Evolutionary conservation across 140 eudicot species (phyloP).

Genomic region (Artemisia princeps): DNA sequence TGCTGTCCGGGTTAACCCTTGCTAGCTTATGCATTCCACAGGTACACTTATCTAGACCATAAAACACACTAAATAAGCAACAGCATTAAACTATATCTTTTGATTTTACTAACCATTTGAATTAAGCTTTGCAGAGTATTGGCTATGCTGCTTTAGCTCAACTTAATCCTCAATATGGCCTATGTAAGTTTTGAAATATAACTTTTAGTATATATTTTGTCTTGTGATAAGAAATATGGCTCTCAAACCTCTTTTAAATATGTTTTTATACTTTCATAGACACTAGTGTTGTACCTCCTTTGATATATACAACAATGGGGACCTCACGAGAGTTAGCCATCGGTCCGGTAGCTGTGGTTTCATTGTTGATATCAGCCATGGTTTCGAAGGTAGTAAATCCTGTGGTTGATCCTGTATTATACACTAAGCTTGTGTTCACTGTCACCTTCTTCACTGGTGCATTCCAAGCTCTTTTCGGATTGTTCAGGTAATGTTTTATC

Average conservation of each 20-base stretch:
- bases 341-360: slow-evolving; percentile 77
- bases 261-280: slow-evolving; percentile 29
- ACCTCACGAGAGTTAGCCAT: slow-evolving; percentile 66
- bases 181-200: slow-evolving; percentile 45
- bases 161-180: slow-evolving; percentile 67
- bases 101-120: background rate
- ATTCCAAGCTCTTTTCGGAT: slow-evolving; percentile 54
- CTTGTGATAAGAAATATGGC: background rate
- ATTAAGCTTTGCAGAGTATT: slow-evolving; percentile 41
- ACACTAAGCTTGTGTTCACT: slow-evolving; percentile 51
- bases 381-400: slow-evolving; percentile 45
- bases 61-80: background rate
- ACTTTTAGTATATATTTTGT: background rate
- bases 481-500: slow-evolving; percentile 41
- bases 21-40: slow-evolving; percentile 79
- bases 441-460: slow-evolving; percentile 58
- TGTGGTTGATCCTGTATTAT: slow-evolving; percentile 35
- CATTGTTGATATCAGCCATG: slow-evolving; percentile 53
- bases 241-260: background rate
- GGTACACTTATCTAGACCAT: slow-evolving; percentile 32
- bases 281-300: slow-evolving; percentile 67
- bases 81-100: background rate
- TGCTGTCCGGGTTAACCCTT: slow-evolving; percentile 66
- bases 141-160: slow-evolving; percentile 72
- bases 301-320: slow-evolving; percentile 62